A percentile compares a stretch with the other conserved stretches of the same genome.
Conservation (phyloP, 129 eudicot species). For the Arctium minus region DNA sequence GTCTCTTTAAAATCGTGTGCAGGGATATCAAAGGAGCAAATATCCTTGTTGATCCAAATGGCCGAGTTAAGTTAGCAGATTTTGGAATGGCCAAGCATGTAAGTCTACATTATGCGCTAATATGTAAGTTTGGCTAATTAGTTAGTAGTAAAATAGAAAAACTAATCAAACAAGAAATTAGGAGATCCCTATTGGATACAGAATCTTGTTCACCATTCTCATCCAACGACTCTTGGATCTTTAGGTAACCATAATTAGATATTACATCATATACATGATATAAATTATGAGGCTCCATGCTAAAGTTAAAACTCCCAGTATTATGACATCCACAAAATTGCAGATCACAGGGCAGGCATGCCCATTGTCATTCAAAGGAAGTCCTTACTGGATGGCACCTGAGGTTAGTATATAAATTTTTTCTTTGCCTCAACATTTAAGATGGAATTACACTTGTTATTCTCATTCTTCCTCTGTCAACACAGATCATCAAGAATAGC, state of each 20-base stretch:
- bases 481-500: constrained; percentile 81
- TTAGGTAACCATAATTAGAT: neutral
- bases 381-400: constrained; percentile 99
- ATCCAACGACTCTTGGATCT: neutral
- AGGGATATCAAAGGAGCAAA: constrained; percentile 99
- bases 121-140: neutral
- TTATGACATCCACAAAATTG: constrained; percentile 16
- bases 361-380: constrained; percentile 86
- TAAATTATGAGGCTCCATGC: constrained; percentile 4
- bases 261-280: neutral
- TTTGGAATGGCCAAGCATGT: constrained; percentile 99
- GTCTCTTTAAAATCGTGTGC: constrained; percentile 13
- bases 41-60: constrained; percentile 94
- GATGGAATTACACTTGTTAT: neutral
- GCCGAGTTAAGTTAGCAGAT: constrained; percentile 91
- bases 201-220: neutral
- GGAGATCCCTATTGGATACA: neutral
- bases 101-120: constrained; percentile 26
- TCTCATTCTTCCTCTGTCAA: neutral
- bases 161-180: neutral
- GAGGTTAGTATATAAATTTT: constrained; percentile 47
- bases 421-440: neutral
- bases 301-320: neutral
- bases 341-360: constrained; percentile 88
- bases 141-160: neutral